A percentile compares a stretch with the other conserved stretches of the same genome.
Evolutionary conservation across 225 moss, liverwort and hornwort genomes (phyloP).

Genomic region (Ulota crispa): DNA sequence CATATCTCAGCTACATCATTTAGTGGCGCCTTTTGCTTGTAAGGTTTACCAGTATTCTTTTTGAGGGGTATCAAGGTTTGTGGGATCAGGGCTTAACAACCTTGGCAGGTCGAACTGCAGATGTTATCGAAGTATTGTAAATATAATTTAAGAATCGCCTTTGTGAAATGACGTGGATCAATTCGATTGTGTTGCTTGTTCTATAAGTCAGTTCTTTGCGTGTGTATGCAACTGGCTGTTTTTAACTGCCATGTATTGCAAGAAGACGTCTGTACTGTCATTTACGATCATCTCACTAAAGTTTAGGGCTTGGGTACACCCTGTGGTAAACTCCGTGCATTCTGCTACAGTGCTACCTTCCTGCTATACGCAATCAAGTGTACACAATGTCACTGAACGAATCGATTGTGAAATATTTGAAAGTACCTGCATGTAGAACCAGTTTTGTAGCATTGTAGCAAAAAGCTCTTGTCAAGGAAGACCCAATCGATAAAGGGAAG

Average conservation of each 20-base stretch:
- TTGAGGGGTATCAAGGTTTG: background rate
- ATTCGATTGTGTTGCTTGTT: rapidly evolving
- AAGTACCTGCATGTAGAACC: no score
- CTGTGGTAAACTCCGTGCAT: no score
- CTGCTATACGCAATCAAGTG: no score
- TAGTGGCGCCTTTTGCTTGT: rapidly evolving
- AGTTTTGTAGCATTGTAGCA: no score
- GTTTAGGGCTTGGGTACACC: background rate
- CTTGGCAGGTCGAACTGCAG: background rate
- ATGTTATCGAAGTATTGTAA: background rate
- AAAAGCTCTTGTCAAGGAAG: no score
- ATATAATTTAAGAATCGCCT: background rate
- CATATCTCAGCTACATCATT: background rate
- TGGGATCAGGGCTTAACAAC: background rate
- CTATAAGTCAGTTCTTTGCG: rapidly evolving
- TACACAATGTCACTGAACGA: no score
- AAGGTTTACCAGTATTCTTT: background rate
- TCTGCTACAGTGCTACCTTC: no score
- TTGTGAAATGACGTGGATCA: rapidly evolving
- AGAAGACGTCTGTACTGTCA: background rate
- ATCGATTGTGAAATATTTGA: no score
- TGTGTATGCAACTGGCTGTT: background rate
- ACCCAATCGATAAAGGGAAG: no score
- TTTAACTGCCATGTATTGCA: background rate
- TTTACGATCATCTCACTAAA: background rate